Evolutionary conservation across 352 stramenopile species (phyloP), one percentile per base, ranked within the genome.

Genomic region (Globisporangium acanthophoron): DNA sequence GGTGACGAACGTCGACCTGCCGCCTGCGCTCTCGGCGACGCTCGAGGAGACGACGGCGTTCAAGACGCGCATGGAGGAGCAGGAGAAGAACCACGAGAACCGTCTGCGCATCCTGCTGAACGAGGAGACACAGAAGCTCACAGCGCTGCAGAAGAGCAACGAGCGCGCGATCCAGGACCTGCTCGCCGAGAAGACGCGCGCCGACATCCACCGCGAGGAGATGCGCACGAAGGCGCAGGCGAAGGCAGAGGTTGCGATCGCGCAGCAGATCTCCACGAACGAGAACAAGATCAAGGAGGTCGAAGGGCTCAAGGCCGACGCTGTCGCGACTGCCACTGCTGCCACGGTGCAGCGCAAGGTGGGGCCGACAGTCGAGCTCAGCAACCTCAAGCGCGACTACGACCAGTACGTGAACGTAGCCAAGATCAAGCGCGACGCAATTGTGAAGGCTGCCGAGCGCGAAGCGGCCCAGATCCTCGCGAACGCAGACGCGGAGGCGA

Each of bases 31-130:
- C 5, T 92, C 81, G 8, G 60, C 64, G 21, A 88, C 74, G 16
- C 71, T 96, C 18, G 87, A 96, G 56, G 76, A 86, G 47, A 92
- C 83, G 35, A 90, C 84, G 13, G 80, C 79, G 18, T 93, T 94
- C 68, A 93, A 96, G 73, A 92, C 84, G 8, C 74, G 80, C 27
- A 96, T 96, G 79, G 78, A 90, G 47, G 84, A 96, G 66, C 82
- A 93, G 61, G 84, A 94, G 62, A 96, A 96, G 72, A 93, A 90
- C 58, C 82, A 96, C 56, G 83, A 94, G 70, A 96, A 92, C 69
- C 80, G 84, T 20, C 64, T 93, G 66, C 74, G 87, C 27, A 90
- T 90, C 16, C 55, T 96, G 18, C 52, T 94, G 33, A 92, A 96
- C 51, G 73, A 94, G 61, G 86, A 92, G 46, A 92, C 86, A 3